A percentile compares a stretch with the other conserved stretches of the same genome.
Evolutionary conservation across 2,329 filamentous ascomycete genomes (phyloP).

Genomic region (Stemphylium beticola): DNA sequence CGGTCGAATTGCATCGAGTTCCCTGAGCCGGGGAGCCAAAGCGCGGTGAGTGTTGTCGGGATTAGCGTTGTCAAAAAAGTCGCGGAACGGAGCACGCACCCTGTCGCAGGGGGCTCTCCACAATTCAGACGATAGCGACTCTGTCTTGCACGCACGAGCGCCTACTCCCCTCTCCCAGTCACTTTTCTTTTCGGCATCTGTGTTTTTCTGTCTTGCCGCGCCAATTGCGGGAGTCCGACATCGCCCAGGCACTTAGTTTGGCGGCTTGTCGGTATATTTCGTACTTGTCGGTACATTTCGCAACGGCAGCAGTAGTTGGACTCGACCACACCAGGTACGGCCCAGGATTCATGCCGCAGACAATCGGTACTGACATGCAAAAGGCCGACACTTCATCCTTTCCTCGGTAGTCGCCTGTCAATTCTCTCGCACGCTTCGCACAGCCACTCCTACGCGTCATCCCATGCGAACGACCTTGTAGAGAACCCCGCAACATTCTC

Average conservation of each 20-base stretch:
- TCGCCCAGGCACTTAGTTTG: background rate
- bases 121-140: slow-evolving; percentile 9
- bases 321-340: background rate
- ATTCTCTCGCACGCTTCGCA: slow-evolving; percentile 3
- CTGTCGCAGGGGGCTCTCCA: slow-evolving; percentile 18
- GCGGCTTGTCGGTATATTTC: no score
- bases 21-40: slow-evolving; percentile 7
- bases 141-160: slow-evolving; percentile 8
- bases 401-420: background rate
- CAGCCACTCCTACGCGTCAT: slow-evolving; percentile 32
- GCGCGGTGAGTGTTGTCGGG: slow-evolving; percentile 21
- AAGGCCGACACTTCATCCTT: background rate
- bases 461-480: slow-evolving; percentile 29
- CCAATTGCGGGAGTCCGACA: slow-evolving; percentile 17
- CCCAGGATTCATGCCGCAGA: background rate
- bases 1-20: slow-evolving; percentile 5
- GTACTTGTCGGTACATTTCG: background rate
- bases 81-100: slow-evolving; percentile 20
- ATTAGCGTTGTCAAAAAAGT: slow-evolving; percentile 28
- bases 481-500: slow-evolving; percentile 21
- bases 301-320: no score
- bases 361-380: slow-evolving; percentile 1
- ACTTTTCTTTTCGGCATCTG: background rate
- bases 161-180: background rate
- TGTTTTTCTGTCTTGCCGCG: slow-evolving; percentile 12